Evolutionary conservation across 2,329 filamentous ascomycete genomes (phyloP), one percentile per base, ranked within the genome.

Genomic region (Monilinia laxa): DNA sequence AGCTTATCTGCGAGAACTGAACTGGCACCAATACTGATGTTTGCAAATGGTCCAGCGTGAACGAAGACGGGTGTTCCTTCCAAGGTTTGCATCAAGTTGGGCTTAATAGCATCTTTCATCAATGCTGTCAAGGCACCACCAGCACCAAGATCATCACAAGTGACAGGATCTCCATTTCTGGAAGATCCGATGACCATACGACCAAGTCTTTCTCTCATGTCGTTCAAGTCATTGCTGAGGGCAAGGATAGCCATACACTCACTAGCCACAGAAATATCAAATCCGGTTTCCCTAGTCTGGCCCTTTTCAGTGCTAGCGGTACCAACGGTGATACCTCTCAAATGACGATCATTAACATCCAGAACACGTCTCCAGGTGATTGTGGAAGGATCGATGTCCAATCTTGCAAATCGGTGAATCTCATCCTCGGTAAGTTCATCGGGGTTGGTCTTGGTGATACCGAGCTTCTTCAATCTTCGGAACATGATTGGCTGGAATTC

Each of bases 181-280:
- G 93, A 97, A 68, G 90, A 93, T 67, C 92, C 95, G 71, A 99
- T 89, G 3, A 99, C 95, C 93, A 99, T 98, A 72, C 91, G 87
- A 65, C 95, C 95, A 40, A 99, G 86, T 68, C 95, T 89, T 79
- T 97, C 93, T 67, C 95, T 88, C 88, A 99, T 91, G 75, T 99
- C 95, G 42, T 83, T 81, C 69, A 98, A 84, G 76, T 89, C 87
- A 70, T 92, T 97, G 81, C 92, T 96, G 72, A 99, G 86, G 12
- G 95, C 95, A 66, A 99, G 87, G 69, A 99, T 96, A 69, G 95
- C 95, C 95, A 99, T 99, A 78, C 93, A 97, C 79, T 98, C 95
- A 78, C 91, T 96, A 53, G 95, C 95, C 40, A 99, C 95, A 0
- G 94, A 97, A 72, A 99, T 99, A 77, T 99, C 95, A 75, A 99